Percentiles rank a stretch among this genome's conserved stretches.
Evolutionary conservation across 306 rosid genomes (phyloP).

Genomic region (Vicia faba): DNA sequence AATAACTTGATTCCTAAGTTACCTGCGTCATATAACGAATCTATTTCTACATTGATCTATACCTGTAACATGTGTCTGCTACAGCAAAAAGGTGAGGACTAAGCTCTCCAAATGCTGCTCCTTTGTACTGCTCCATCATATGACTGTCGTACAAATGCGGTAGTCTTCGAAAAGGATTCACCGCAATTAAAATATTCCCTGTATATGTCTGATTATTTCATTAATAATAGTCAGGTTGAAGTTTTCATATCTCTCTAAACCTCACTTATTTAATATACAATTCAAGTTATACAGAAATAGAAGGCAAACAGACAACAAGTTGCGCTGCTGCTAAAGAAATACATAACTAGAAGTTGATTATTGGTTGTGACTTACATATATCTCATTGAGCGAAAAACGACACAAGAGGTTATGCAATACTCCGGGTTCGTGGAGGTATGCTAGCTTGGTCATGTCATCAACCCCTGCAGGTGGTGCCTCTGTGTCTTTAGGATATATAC

Average conservation of each 20-base stretch:
- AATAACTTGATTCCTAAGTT: neutral
- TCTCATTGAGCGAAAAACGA: conserved; percentile 80
- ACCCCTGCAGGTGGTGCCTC: conserved; percentile 93
- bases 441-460: conserved; percentile 90
- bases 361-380: conserved; percentile 64
- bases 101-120: conserved; percentile 86
- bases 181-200: conserved; percentile 85
- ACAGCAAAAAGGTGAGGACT: conserved; percentile 94
- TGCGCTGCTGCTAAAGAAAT: neutral
- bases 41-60: conserved; percentile 35
- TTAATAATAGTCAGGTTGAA: conserved; percentile 28
- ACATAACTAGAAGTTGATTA: neutral
- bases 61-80: conserved; percentile 89
- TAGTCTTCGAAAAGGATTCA: conserved; percentile 80
- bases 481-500: conserved; percentile 81
- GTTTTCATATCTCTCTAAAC: no score
- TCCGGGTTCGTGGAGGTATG: conserved; percentile 88
- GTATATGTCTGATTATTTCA: conserved; percentile 70
- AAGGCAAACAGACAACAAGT: no score
- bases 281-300: no score
- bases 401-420: conserved; percentile 64
- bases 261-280: no score
- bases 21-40: neutral
- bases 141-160: conserved; percentile 81
- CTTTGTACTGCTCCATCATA: conserved; percentile 92